Evolutionary conservation across 805 yeast genomes (phyloP).

Genomic region (Yarrowia keelungensis): DNA sequence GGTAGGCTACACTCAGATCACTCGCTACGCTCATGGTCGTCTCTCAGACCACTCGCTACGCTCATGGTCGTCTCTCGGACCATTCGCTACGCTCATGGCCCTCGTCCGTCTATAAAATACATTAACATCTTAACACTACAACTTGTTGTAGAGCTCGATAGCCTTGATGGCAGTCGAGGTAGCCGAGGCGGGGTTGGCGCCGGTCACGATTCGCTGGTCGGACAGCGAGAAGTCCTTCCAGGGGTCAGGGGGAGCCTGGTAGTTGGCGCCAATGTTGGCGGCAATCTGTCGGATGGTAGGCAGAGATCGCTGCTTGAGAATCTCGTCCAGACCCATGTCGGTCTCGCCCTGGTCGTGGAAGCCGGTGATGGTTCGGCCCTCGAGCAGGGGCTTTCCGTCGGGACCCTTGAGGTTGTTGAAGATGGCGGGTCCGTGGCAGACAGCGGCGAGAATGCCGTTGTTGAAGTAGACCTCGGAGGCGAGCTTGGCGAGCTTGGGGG

Average conservation of each 20-base stretch:
- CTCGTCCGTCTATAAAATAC: slow-evolving; percentile 14
- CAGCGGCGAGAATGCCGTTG: slow-evolving; percentile 67
- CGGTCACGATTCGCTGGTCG: slow-evolving; percentile 69
- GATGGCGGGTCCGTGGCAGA: slow-evolving; percentile 72
- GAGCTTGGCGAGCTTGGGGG: slow-evolving; percentile 55
- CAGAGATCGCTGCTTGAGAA: slow-evolving; percentile 51
- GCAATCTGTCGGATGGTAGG: slow-evolving; percentile 47
- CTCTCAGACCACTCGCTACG: too few species aligned
- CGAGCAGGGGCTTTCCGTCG: slow-evolving; percentile 55
- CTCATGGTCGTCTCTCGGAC: too few species aligned
- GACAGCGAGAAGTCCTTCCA: slow-evolving; percentile 60
- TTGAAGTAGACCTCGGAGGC: slow-evolving; percentile 58
- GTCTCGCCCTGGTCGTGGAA: slow-evolving; percentile 65
- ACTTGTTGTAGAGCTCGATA: slow-evolving; percentile 24
- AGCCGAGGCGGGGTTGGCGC: slow-evolving; percentile 69
- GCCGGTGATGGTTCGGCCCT: slow-evolving; percentile 66
- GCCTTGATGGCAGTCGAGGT: slow-evolving; percentile 55
- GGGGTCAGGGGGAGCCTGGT: slow-evolving; percentile 58
- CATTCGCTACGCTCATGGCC: too few species aligned
- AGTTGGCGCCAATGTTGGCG: slow-evolving; percentile 54
- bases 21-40: too few species aligned
- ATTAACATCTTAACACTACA: slow-evolving; percentile 3
- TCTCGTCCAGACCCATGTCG: slow-evolving; percentile 45
- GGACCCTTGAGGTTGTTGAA: slow-evolving; percentile 57
- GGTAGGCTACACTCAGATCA: too few species aligned